Base-by-base conservation (phyloP, 805 yeast species). In the Metschnikowia lachancei region DNA sequence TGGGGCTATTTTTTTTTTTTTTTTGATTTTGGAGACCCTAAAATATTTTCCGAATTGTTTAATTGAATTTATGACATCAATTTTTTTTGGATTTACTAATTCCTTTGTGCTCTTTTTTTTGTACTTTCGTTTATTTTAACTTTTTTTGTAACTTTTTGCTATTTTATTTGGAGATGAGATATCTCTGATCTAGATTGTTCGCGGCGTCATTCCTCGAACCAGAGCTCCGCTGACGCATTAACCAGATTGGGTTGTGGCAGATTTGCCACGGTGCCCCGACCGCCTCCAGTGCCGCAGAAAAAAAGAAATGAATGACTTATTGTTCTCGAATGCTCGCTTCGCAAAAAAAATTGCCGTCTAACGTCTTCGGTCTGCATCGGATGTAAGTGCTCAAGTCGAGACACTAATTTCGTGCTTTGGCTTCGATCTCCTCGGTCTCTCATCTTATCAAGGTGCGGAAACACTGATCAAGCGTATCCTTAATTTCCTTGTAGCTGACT, bases 401-500 rank as follows among this genome's bases (percentile, higher is more conserved):
- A 6, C 36, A 8, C 36, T 26, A 26, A 10, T 26, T 26, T 3
- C 28, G 3, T 22, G 24, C 4, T 9, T 26, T 33, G 4, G 13
- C 36, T 33, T 17, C 36, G 12, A 17, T 6, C 13, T 4, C 38
- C 13, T 4, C 38, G 11, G 20, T n/a, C 19, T 26, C 19, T 24
- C 26, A 45, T 31, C 47, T 42, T 13, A 45, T 50, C 31, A 54
- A 35, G 11, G 55, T 50, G 51, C 86, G 74, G 62, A 88, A 88
- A 14, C 85, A 80, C 47, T 75, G 69, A 50, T 85, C 92, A 31
- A 90, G 74, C 56, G 86, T 66, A 54, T 79, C 85, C 62, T 82
- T 80, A 52, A 94, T 70, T 65, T 90, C 96, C 67, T 85, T 86
- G 64, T 85, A 94, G 56, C 91, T 81, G 45, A 88, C 85, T 34